phyloP scores from a whole-genome alignment of 2,329 filamentous ascomycete genomes.

The Calonectria henricotiae region DNA sequence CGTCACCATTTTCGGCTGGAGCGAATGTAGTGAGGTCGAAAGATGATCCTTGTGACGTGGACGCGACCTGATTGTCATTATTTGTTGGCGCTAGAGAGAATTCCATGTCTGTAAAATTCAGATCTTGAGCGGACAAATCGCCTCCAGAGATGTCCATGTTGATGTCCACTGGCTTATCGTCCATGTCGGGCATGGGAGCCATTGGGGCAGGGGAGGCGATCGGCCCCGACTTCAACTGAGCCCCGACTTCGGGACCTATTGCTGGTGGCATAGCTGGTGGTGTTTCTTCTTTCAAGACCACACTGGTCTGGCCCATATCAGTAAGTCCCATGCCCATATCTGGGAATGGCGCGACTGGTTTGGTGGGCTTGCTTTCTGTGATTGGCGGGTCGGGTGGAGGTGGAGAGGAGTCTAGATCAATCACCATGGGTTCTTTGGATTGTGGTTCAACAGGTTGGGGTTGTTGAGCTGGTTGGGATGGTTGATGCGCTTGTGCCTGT shows the following conservation, averaged over 20 bases:
- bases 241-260: constrained; percentile 41
- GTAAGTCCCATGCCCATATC: constrained; percentile 70
- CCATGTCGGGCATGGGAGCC: constrained; percentile 53
- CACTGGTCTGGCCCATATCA: constrained; percentile 47
- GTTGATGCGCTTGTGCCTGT: constrained; percentile 35
- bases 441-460: constrained; percentile 57
- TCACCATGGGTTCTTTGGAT: constrained; percentile 57
- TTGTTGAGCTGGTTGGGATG: constrained; percentile 39
- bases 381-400: constrained; percentile 54
- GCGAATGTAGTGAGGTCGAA: constrained; percentile 67
- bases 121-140: constrained; percentile 55
- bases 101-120: constrained; percentile 72
- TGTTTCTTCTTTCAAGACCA: constrained; percentile 48
- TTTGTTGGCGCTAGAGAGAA: constrained; percentile 68
- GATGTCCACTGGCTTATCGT: constrained; percentile 48
- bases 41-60: constrained; percentile 57
- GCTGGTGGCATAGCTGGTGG: constrained; percentile 36
- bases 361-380: constrained; percentile 57
- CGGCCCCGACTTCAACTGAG: constrained; percentile 54
- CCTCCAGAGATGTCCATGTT: constrained; percentile 45
- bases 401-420: constrained; percentile 60
- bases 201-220: constrained; percentile 48
- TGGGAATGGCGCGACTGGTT: constrained; percentile 70
- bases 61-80: constrained; percentile 50
- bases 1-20: constrained; percentile 54